Evolutionary conservation across 352 stramenopile genomes (phyloP).

Genomic region (Elongisporangium senticosum): DNA sequence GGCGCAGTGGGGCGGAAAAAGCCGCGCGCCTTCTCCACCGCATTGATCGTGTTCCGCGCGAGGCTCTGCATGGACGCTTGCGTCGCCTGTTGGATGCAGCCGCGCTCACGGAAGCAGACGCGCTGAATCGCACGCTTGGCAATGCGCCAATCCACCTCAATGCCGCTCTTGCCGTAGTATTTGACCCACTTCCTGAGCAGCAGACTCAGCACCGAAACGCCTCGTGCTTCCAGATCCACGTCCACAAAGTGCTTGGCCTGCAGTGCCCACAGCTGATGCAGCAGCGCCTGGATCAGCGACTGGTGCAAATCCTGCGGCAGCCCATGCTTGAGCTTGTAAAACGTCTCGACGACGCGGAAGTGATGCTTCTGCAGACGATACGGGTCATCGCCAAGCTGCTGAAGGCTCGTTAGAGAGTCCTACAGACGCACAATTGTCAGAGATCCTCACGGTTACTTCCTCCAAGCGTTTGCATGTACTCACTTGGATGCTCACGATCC

Average conservation of each 20-base stretch:
- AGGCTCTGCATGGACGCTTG: constrained; percentile 31
- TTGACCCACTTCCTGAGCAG: constrained; percentile 59
- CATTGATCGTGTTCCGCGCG: constrained; percentile 36
- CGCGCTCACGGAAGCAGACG: constrained; percentile 39
- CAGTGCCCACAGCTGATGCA: constrained; percentile 39
- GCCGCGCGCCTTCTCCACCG: constrained; percentile 40
- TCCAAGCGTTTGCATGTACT: neutral
- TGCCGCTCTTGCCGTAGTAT: constrained; percentile 10
- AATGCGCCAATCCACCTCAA: constrained; percentile 40
- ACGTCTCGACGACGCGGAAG: constrained; percentile 50
- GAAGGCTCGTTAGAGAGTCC: constrained; percentile 34
- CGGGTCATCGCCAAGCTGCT: constrained; percentile 14
- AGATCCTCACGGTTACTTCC: neutral
- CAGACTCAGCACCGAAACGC: constrained; percentile 28
- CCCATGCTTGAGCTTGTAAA: constrained; percentile 62
- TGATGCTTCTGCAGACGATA: constrained; percentile 45
- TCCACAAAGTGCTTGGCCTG: constrained; percentile 35
- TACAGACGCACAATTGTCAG: constrained; percentile 4
- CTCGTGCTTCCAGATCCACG: constrained; percentile 49
- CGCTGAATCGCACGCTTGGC: constrained; percentile 40
- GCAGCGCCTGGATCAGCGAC: constrained; percentile 39
- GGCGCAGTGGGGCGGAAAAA: constrained; percentile 27
- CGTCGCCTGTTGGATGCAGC: constrained; percentile 29
- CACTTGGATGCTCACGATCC: constrained; percentile 38
- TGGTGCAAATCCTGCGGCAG: constrained; percentile 33